Evolutionary conservation across 306 rosid genomes (phyloP).

Genomic region (Canavalia gladiata): DNA sequence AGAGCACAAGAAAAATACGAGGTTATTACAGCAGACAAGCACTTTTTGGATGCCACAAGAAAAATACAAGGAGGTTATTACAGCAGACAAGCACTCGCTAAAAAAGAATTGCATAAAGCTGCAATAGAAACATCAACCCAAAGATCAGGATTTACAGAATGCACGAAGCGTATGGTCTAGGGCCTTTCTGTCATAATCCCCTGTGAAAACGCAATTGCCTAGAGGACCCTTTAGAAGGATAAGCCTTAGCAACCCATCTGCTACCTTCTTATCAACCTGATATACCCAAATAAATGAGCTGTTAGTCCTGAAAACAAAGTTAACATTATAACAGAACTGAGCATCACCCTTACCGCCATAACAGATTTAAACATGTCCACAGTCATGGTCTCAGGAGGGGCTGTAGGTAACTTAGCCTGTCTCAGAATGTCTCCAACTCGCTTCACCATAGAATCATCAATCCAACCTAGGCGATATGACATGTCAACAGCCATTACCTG

Average conservation of each 20-base stretch:
- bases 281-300: constrained; percentile 43
- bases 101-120: constrained; percentile 36
- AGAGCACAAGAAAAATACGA: constrained; percentile 41
- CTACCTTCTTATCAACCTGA: constrained; percentile 97
- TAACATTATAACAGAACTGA: not conserved
- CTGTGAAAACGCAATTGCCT: constrained; percentile 88
- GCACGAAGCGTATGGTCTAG: constrained; percentile 82
- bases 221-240: constrained; percentile 90
- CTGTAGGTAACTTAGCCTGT: constrained; percentile 74
- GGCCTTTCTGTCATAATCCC: constrained; percentile 88
- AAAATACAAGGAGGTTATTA: constrained; percentile 44
- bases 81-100: constrained; percentile 36
- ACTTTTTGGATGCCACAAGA: not conserved
- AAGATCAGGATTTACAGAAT: constrained; percentile 76
- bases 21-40: constrained; percentile 1
- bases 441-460: constrained; percentile 84
- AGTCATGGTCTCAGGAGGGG: constrained; percentile 79
- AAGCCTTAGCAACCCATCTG: constrained; percentile 90
- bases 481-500: constrained; percentile 98
- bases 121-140: constrained; percentile 11
- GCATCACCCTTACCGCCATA: constrained; percentile 79
- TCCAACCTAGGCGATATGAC: constrained; percentile 97
- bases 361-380: constrained; percentile 88
- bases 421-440: constrained; percentile 74
- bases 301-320: constrained; percentile 25